Base-by-base conservation (phyloP, 1,284 basidiomycete genomes). In the Ustilago sp. region DNA sequence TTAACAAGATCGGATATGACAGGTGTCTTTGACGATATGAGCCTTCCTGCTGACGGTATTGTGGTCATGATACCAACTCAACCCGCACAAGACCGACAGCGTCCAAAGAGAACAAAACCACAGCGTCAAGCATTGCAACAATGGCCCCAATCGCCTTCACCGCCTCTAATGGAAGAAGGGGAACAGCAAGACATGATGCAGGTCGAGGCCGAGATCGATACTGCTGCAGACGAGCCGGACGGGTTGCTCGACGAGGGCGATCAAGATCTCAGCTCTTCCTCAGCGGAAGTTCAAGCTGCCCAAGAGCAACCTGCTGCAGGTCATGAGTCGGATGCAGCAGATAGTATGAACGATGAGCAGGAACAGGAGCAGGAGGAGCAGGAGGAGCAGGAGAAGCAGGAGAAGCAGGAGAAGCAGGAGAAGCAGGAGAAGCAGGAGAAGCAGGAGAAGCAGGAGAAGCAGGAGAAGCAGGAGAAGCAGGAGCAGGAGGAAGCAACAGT, bases 141-240 rank as follows among this genome's bases (percentile, higher is more conserved):
- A 17, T 72, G 64, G 70, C 39, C 70, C 8, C 52, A 52, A 51
- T 50, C 41, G n/a, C 57, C 55, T 17, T 31, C 61, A 9, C 61
- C 70, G 35, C 70, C 70, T 5, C 61, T 57, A 11, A 64, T 73
- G 56, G 60, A 73, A n/a, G 70, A 64, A 17, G 63, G 58, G 7
- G 70, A 73, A 2, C 59, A 64, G 4, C 61, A 60, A 19, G 65
- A 68, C 41, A 38, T 51, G 52, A 34, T 67, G 48, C 70, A 72
- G 39, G 50, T 72, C 36, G 70, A 67, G 23, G 47, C 54, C 0
- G 56, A 63, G 35, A 51, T 60, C 15, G 50, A 64, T 23, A n/a
- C 61, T n/a, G 12, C 51, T 0, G 31, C 7, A 31, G 43, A 59
- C 9, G 11, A 8, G 28, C 51, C 32, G 19, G 45, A 59, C n/a